Evolutionary conservation across 208 protist genomes (phyloP), one percentile per base, ranked within the genome.

Genomic region (Crithidia brevicula): DNA sequence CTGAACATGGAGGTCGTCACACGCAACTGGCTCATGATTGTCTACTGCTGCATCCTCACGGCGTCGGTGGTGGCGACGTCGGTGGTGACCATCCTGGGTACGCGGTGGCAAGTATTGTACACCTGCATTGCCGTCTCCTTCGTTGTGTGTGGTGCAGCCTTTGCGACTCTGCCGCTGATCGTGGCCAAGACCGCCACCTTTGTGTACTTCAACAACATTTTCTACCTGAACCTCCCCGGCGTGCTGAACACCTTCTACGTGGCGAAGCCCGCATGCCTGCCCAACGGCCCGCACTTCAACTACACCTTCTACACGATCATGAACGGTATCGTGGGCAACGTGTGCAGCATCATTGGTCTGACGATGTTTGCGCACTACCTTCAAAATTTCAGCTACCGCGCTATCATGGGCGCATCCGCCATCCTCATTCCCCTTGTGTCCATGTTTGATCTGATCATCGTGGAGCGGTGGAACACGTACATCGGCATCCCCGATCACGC

Each of bases 391-490:
- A 85, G 69, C 59, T 91, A 85, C 54, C 82, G 82, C 16, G 38
- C 74, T 8, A 73, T 79, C 30, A 90, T 93, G 58, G 61, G 82
- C 22, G 28, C 84, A 11, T 89, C 88, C 0, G 86, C 81, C 1
- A 25, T 89, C 30, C 42, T 91, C 59, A 40, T 81, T 20, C 78
- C 85, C n/a, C 20, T 81, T 13, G 81, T 67, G 40, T 85, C 74
- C 36, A 45, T 90, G 23, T 85, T 92, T 50, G 88, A 94, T 43
- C 5, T 92, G 18, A 81, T 90, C 70, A 86, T 94, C 18, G 66
- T 92, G 49, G 56, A 88, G 73, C 82, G 88, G 23, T 92, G 86
- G 86, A 92, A 92, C 77, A 30, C 73, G 13, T 42, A 71, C 50
- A 73, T 80, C 33, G 67, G 77, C 25, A 79, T 89, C 20, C 83